These are phyloP conservation scores for Carex sylvatica DNA, from an alignment of 202 grass and related monocot genomes.

Conservation along the genomic window DNA sequence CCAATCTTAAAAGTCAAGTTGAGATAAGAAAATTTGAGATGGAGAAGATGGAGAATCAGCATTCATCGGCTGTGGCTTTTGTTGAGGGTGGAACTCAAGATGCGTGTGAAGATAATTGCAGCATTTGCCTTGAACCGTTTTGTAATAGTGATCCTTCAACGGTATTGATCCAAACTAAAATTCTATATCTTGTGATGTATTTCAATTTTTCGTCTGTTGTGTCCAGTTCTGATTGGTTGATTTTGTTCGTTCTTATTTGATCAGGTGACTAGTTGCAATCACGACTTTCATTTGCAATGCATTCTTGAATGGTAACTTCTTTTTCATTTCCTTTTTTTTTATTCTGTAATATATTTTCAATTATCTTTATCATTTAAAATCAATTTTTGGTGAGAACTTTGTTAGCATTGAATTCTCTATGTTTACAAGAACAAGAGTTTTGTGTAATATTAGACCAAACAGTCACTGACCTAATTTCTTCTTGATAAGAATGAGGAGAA, in stretches of 20 bases:
- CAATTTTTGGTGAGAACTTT: background rate
- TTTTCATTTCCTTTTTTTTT: background rate
- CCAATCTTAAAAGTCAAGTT: background rate
- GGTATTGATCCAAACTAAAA: conserved; percentile 38
- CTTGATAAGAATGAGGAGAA: background rate
- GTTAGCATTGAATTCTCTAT: background rate
- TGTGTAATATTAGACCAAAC: conserved; percentile 7
- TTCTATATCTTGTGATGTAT: conserved; percentile 6
- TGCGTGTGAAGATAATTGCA: conserved; percentile 87
- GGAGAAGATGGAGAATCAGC: conserved; percentile 63
- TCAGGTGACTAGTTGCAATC: conserved; percentile 90
- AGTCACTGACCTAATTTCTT: background rate
- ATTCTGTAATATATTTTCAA: conserved; percentile 4
- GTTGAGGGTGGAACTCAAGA: conserved; percentile 96
- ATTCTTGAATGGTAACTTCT: conserved; percentile 92
- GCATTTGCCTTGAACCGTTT: conserved; percentile 95
- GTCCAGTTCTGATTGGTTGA: background rate
- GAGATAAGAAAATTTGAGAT: conserved; percentile 24
- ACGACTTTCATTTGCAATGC: conserved; percentile 95
- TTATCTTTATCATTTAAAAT: background rate
- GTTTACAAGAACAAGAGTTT: conserved; percentile 13
- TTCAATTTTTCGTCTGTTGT: conserved; percentile 14
- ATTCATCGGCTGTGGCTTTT: conserved; percentile 73
- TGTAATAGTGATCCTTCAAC: conserved; percentile 85
- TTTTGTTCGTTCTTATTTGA: conserved; percentile 36